phyloP scores from a whole-genome alignment of 2,329 filamentous ascomycete species.

The Chaetomium sp. region DNA sequence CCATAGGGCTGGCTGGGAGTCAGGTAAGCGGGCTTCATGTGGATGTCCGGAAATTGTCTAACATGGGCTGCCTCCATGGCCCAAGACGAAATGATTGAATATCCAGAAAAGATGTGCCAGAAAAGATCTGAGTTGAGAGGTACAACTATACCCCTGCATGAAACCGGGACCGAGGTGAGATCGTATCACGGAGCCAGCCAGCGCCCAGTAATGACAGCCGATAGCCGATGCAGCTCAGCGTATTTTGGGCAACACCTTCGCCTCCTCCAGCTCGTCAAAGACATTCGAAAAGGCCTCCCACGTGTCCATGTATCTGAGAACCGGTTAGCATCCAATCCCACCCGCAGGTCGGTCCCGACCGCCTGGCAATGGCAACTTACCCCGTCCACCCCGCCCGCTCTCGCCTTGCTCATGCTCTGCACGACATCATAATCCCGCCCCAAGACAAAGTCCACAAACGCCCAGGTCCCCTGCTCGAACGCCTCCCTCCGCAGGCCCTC shows the following conservation, averaged over 20 bases:
- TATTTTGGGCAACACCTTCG: slow-evolving; percentile 34
- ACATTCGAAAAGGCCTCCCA: slow-evolving; percentile 36
- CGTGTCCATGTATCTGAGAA: slow-evolving; percentile 38
- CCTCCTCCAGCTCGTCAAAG: slow-evolving; percentile 35
- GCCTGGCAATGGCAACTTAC: slow-evolving; percentile 28
- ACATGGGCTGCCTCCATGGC: background rate
- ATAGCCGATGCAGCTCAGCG: slow-evolving; percentile 7
- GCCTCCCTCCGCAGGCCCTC: slow-evolving; percentile 42
- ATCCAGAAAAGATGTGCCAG: too few species aligned
- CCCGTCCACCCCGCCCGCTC: slow-evolving; percentile 47
- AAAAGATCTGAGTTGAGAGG: slow-evolving; percentile 2
- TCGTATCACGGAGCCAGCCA: background rate
- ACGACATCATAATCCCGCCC: slow-evolving; percentile 46
- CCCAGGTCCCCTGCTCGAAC: slow-evolving; percentile 48
- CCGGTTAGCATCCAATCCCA: background rate
- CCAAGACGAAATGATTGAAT: background rate
- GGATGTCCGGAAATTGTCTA: background rate
- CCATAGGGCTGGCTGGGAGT: background rate
- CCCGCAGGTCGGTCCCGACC: background rate
- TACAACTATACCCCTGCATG: background rate
- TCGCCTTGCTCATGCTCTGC: slow-evolving; percentile 48
- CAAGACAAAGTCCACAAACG: slow-evolving; percentile 47
- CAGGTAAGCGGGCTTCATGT: background rate
- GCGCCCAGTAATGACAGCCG: background rate
- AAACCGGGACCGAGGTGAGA: background rate